Base-by-base conservation (phyloP, 495 filamentous ascomycete species). In the Penicillium subrubescens region DNA sequence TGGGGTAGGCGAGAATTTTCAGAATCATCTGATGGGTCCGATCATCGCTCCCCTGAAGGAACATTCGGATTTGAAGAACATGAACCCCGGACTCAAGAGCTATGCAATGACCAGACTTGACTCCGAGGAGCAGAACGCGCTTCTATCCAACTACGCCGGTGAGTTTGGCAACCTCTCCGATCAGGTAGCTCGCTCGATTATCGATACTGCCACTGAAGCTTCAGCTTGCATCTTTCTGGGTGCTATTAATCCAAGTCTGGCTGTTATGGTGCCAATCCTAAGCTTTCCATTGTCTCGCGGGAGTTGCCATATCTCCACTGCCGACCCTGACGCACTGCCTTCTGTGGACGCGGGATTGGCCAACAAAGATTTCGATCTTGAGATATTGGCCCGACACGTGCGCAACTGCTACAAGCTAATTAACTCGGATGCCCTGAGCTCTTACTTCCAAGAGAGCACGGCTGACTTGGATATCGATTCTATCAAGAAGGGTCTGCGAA, bases 1-100 rank as follows among this genome's bases (percentile, higher is more conserved):
- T 8, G 73, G 67, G 5, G 80, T 82, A 2, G 81, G 81, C 5
- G 75, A 77, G 41, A 78, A 82, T 60, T 63, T 82, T 3, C 79
- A 82, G 60, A 77, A 82, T 25, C 79, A 81, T 50, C 14, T 67
- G 0, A 69, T 73, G 65, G 52, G 34, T 8, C 48, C 62, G 5
- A 6, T 67, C 2, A 44, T 64, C 6, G 51, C 53, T 19, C 64
- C 61, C 0, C 57, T 72, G 34, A 65, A 61, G 27, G 0, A 43
- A 11, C 46, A 61, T 23, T 25, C 64, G 15, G 48, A 14, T 2
- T 10, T 64, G 5, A 33, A 66, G 6, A 44, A 50, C 7, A 46
- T 67, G 6, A 37, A 14, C 0, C 56, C 56, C 6, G 66, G 61
- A 2, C 35, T 72, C 2, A 67, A 68, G 27, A 31, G n/a, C 0